These are phyloP conservation scores for Boletus reticuloceps DNA, from an alignment of 768 basidiomycete genomes.

Conservation along the genomic window DNA sequence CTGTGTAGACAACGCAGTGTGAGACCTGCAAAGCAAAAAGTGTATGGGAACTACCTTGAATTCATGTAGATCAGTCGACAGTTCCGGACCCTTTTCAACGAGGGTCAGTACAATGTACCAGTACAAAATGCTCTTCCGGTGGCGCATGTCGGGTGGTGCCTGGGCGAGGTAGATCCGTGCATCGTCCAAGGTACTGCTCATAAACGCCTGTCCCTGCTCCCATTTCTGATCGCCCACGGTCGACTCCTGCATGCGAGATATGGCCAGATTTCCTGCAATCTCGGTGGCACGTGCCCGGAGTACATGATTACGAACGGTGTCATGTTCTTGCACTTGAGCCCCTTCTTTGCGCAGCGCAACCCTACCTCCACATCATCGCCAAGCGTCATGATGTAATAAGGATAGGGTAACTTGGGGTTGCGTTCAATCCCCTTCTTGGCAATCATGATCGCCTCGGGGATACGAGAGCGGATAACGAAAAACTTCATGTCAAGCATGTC, in stretches of 20 bases:
- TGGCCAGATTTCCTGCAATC: conserved; percentile 55
- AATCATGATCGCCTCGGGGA: conserved; percentile 43
- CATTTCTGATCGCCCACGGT: conserved; percentile 40
- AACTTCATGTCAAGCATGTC: conserved; percentile 67
- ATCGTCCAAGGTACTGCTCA: conserved; percentile 58
- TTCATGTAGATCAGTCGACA: conserved; percentile 47
- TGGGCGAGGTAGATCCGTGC: conserved; percentile 50
- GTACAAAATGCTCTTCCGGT: conserved; percentile 56
- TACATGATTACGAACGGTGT: conserved; percentile 58
- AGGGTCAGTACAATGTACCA: conserved; percentile 57
- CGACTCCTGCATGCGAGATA: conserved; percentile 42
- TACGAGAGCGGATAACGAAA: conserved; percentile 44
- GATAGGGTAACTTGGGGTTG: conserved; percentile 55
- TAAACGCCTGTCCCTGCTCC: conserved; percentile 61
- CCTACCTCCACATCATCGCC: conserved; percentile 46
- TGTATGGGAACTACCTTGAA: conserved; percentile 39
- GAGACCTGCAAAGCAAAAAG: not conserved
- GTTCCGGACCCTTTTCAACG: conserved; percentile 45
- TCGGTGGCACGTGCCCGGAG: conserved; percentile 59
- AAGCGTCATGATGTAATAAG: conserved; percentile 58
- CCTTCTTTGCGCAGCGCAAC: conserved; percentile 60
- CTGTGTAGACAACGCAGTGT: conserved; percentile 22
- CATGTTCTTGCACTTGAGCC: conserved; percentile 51
- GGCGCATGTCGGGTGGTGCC: conserved; percentile 58
- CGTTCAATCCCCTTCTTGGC: conserved; percentile 47